Evolutionary conservation across 2,329 filamentous ascomycete species (phyloP).

Genomic region (Ophiostoma sp.): DNA sequence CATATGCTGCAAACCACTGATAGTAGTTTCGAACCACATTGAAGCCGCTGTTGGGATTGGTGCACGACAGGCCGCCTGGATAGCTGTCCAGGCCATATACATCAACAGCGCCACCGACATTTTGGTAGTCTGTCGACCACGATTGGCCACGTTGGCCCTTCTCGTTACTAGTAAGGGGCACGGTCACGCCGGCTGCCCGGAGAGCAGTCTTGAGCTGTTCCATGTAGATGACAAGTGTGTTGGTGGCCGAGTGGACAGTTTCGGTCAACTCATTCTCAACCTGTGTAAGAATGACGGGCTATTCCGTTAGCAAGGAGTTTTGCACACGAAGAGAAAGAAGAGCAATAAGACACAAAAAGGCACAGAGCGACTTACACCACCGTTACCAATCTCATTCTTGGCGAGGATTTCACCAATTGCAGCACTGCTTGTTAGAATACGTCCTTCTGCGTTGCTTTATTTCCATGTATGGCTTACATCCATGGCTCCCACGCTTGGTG

Average conservation of each 20-base stretch:
- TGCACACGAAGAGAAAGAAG: background rate
- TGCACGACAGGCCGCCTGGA: slow-evolving; percentile 46
- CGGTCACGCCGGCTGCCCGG: slow-evolving; percentile 22
- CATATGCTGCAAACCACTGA: slow-evolving; percentile 54
- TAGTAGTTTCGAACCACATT: slow-evolving; percentile 49
- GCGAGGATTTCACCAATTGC: slow-evolving; percentile 63
- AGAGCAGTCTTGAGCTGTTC: slow-evolving; percentile 25
- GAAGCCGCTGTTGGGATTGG: slow-evolving; percentile 45
- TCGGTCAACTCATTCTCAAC: slow-evolving; percentile 70
- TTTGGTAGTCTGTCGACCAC: slow-evolving; percentile 51
- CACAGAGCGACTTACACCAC: slow-evolving; percentile 42
- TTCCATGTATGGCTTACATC: slow-evolving; percentile 18
- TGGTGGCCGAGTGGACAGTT: slow-evolving; percentile 21
- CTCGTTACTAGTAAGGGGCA: slow-evolving; percentile 27
- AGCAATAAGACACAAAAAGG: background rate
- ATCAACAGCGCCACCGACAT: slow-evolving; percentile 52
- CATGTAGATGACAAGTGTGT: slow-evolving; percentile 26
- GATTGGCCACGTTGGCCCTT: slow-evolving; percentile 42
- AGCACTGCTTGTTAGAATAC: slow-evolving; percentile 35
- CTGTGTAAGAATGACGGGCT: slow-evolving; percentile 69
- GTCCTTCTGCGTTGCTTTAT: slow-evolving; percentile 42
- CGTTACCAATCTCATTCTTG: slow-evolving; percentile 73
- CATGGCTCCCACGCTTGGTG: slow-evolving; percentile 44
- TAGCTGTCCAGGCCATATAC: slow-evolving; percentile 46
- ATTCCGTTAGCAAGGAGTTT: background rate